These are phyloP conservation scores for Volvox reticuliferus DNA, from an alignment of 139 green algal species.

Conservation along the genomic window DNA sequence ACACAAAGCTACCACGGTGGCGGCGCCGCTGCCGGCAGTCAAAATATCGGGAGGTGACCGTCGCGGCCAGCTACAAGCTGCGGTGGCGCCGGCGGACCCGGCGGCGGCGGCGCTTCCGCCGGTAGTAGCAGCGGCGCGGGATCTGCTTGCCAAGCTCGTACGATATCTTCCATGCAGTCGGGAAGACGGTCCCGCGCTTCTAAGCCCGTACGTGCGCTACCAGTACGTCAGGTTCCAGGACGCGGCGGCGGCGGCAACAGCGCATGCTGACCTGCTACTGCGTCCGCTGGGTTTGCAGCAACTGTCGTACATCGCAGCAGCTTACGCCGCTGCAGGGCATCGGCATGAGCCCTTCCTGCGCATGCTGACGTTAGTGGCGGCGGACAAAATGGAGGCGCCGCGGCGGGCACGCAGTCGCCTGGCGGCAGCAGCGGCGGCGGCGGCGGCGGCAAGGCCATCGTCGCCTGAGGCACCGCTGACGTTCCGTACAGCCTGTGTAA, in stretches of 20 bases:
- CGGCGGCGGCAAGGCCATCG: not conserved
- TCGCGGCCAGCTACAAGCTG: not conserved
- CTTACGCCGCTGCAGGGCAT: slow-evolving; percentile 29
- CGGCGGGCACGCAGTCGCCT: not conserved
- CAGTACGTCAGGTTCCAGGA: not conserved
- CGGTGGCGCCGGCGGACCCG: not conserved
- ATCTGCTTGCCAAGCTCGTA: not conserved
- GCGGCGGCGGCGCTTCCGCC: not conserved
- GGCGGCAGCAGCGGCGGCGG: too few species aligned
- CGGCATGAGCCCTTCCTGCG: not conserved
- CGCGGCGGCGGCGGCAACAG: not conserved
- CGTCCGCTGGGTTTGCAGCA: not conserved
- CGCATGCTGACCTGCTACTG: not conserved
- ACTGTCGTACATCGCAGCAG: slow-evolving; percentile 17
- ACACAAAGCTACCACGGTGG: too few species aligned
- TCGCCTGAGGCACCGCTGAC: not conserved
- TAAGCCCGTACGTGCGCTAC: slow-evolving; percentile 10
- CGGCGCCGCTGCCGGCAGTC: not conserved
- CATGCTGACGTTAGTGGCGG: not conserved
- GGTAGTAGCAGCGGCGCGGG: not conserved
- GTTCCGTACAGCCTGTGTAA: not conserved
- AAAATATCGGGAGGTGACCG: not conserved
- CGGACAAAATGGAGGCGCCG: not conserved
- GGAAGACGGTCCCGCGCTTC: slow-evolving; percentile 3
- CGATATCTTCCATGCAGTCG: not conserved